Evolutionary conservation across 495 filamentous ascomycete species (phyloP), one percentile per base, ranked within the genome.

Genomic region (Tuber microsphaerosporum): DNA sequence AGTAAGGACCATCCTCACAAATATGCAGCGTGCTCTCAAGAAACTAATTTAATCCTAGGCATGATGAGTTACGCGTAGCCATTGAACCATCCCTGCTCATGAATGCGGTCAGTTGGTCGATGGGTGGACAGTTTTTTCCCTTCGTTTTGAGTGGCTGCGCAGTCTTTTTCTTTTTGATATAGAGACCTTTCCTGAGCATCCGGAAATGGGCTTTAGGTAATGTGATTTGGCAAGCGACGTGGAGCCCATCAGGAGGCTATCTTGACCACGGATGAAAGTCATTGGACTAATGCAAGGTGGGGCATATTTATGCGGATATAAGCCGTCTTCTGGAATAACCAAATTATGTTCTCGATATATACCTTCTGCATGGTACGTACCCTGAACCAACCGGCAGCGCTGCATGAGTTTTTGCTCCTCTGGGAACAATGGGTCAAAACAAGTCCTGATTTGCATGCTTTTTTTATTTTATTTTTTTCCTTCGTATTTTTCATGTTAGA

Each of bases 1-100:
- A 76, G 81, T 82, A 73, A 51, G 88, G 75, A 85, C 31, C 69
- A 42, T 34, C 46, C 31, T 34, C 46, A 12, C 39, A 46, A 43
- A 69, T 17, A 34, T 44, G 1, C 12, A 17, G 19, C 12, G 14
- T 17, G 8, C 22, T 45, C 22, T 22, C 45, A 16, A 41, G 74
- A 70, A 69, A 26, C 45, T 42, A 74, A 65, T 65, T 65, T 34
- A 31, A 43, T 16, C 42, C 22, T 44, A 76, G 61, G 37, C 61
- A 77, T 77, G 76, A 77, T 77, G 76, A 77, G 76, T 56, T 77
- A 77, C 37, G 76, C 74, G 17, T 76, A 75, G 71, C 56, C 12
- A 14, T 26, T 61, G 51, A 31, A 61, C 26, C 31, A 9, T 31
- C 56, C 56, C n/a, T n/a, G 14, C n/a, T 6, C 12, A 8, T n/a